Conservation (phyloP, 208 protist genomes). For the Endotrypanum monterogeii region DNA sequence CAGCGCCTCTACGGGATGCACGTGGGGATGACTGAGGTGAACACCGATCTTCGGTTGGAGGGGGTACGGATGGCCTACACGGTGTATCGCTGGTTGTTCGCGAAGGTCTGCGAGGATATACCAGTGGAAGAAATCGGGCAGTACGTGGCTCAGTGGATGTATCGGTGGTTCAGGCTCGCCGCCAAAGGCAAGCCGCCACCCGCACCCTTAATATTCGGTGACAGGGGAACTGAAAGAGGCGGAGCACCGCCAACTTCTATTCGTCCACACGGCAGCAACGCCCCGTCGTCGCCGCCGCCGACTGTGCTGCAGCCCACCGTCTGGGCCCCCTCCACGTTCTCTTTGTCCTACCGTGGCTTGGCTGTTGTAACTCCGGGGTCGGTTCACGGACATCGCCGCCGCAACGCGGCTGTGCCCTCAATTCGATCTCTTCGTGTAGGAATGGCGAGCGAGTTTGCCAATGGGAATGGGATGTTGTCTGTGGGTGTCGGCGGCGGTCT, state of each 20-base stretch:
- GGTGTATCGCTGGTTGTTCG: conserved; percentile 55
- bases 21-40: conserved; percentile 58
- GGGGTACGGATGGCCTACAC: conserved; percentile 46
- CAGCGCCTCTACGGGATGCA: conserved; percentile 25
- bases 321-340: conserved; percentile 6
- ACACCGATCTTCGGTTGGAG: conserved; percentile 58
- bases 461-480: neutral
- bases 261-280: conserved; percentile 7
- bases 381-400: conserved; percentile 27
- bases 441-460: conserved; percentile 1
- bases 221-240: neutral
- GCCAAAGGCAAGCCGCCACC: conserved; percentile 26
- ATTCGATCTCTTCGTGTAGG: conserved; percentile 20
- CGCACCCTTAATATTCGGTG: conserved; percentile 20
- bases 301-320: conserved; percentile 5
- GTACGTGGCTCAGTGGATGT: conserved; percentile 46
- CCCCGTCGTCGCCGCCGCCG: neutral
- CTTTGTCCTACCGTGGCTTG: conserved; percentile 22
- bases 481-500: conserved; percentile 8
- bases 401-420: conserved; percentile 20
- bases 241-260: neutral
- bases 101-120: conserved; percentile 48
- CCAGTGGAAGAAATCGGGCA: conserved; percentile 64
- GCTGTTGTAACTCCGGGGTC: conserved; percentile 24
- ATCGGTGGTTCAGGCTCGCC: conserved; percentile 38